Percentiles rank a stretch among this genome's conserved stretches.
These are phyloP conservation scores for Spathaspora boniae DNA, from an alignment of 805 yeast species.

Conservation along the genomic window DNA sequence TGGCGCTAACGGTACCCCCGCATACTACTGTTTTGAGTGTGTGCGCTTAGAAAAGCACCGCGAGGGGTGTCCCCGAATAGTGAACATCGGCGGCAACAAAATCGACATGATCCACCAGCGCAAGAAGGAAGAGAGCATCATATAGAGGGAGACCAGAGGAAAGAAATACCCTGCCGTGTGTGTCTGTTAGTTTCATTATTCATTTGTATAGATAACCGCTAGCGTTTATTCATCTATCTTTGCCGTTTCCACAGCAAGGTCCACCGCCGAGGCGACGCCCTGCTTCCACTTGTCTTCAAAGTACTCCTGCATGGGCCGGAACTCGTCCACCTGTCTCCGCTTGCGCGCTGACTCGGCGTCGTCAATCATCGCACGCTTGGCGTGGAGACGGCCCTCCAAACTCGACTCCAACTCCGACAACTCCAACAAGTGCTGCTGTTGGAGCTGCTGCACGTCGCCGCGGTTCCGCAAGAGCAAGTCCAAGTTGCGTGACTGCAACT, in stretches of 20 bases:
- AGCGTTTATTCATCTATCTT: slow-evolving; percentile 13
- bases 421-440: slow-evolving; percentile 28
- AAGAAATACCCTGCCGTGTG: slow-evolving; percentile 2
- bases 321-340: slow-evolving; percentile 37
- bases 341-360: slow-evolving; percentile 42
- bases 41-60: slow-evolving; percentile 73
- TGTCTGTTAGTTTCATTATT: slow-evolving; percentile 1
- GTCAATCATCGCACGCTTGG: slow-evolving; percentile 41
- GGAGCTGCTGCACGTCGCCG: slow-evolving; percentile 34
- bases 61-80: slow-evolving; percentile 88
- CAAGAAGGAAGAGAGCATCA: slow-evolving; percentile 21
- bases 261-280: slow-evolving; percentile 39
- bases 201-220: no score
- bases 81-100: slow-evolving; percentile 75
- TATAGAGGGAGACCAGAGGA: background rate
- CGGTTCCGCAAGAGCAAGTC: slow-evolving; percentile 28
- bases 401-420: slow-evolving; percentile 22
- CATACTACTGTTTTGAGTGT: slow-evolving; percentile 84
- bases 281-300: slow-evolving; percentile 50
- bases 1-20: slow-evolving; percentile 36
- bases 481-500: slow-evolving; percentile 40
- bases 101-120: slow-evolving; percentile 63
- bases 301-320: slow-evolving; percentile 42
- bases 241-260: slow-evolving; percentile 27
- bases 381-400: slow-evolving; percentile 18